Conservation (phyloP, 176 grass and related monocot species). For the Lolium perenne region DNA sequence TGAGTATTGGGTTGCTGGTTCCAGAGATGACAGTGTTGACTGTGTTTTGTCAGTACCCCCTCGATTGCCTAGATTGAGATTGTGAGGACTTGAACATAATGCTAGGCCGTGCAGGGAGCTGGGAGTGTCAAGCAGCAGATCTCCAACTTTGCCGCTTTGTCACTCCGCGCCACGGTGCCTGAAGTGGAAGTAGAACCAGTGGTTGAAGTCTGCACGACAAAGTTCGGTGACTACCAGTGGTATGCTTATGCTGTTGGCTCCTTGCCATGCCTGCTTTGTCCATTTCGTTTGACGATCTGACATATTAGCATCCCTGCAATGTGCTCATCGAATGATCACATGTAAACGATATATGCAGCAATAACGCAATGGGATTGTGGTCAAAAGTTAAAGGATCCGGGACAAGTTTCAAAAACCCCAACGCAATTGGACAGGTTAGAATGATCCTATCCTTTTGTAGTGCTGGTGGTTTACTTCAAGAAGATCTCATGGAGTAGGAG, state of each 20-base stretch:
- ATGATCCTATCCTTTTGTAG: background rate
- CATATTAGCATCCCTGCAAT: conserved; percentile 6
- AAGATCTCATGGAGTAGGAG: conserved; percentile 6
- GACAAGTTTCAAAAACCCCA: conserved; percentile 86
- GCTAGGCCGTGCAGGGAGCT: conserved; percentile 35
- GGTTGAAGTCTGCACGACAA: conserved; percentile 78
- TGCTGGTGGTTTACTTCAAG: conserved; percentile 1
- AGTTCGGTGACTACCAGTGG: conserved; percentile 98
- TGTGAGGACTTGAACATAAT: background rate
- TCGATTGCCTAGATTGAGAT: conserved; percentile 14
- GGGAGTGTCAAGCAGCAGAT: conserved; percentile 92
- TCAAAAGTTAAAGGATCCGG: conserved; percentile 86
- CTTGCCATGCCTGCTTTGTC: background rate
- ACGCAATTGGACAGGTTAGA: conserved; percentile 85
- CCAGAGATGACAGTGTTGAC: background rate
- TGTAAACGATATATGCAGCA: conserved; percentile 58
- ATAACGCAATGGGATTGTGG: conserved; percentile 97
- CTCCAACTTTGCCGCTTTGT: conserved; percentile 56
- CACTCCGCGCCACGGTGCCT: conserved; percentile 63
- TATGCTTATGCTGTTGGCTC: conserved; percentile 50
- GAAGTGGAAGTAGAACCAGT: conserved; percentile 70
- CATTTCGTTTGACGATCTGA: background rate
- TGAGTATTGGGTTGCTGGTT: conserved; percentile 17
- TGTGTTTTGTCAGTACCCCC: background rate
- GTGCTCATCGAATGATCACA: conserved; percentile 15